Conservation (phyloP, 805 yeast species). For the Kluyveromyces dobzhanskii region DNA sequence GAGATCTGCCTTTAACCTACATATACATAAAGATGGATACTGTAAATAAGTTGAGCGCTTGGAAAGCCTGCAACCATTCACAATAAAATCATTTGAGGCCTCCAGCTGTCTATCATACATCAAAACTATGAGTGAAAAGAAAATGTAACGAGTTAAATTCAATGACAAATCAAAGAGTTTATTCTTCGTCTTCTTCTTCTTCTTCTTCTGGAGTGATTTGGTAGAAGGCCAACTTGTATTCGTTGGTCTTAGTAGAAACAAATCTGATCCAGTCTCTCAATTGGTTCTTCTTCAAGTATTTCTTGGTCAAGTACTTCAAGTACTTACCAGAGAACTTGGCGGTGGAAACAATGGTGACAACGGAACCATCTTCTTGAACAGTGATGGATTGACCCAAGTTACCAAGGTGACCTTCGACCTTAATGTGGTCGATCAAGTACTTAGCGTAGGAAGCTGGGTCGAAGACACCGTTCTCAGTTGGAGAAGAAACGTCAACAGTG, state of each 20-base stretch:
- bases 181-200: constrained; percentile 60
- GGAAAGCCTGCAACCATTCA: not conserved
- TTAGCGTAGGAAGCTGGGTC: constrained; percentile 97
- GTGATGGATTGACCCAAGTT: constrained; percentile 94
- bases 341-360: constrained; percentile 80
- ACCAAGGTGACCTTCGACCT: constrained; percentile 94
- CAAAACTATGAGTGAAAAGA: not conserved
- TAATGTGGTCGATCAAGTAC: constrained; percentile 98
- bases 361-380: constrained; percentile 81
- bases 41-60: constrained; percentile 2
- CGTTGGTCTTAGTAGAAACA: constrained; percentile 90
- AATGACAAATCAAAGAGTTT: constrained; percentile 30
- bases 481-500: constrained; percentile 94
- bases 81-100: not conserved
- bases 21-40: not conserved
- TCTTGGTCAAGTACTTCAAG: constrained; percentile 99
- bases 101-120: not conserved
- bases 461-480: constrained; percentile 94
- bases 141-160: constrained; percentile 2
- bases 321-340: constrained; percentile 99
- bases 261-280: constrained; percentile 99
- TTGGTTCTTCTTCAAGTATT: constrained; percentile 99
- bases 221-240: constrained; percentile 98
- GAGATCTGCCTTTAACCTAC: not conserved
- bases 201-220: constrained; percentile 94